A percentile compares a stretch with the other conserved stretches of the same genome.
Conservation (phyloP, 306 rosid species). For the Acmispon strigosus region DNA sequence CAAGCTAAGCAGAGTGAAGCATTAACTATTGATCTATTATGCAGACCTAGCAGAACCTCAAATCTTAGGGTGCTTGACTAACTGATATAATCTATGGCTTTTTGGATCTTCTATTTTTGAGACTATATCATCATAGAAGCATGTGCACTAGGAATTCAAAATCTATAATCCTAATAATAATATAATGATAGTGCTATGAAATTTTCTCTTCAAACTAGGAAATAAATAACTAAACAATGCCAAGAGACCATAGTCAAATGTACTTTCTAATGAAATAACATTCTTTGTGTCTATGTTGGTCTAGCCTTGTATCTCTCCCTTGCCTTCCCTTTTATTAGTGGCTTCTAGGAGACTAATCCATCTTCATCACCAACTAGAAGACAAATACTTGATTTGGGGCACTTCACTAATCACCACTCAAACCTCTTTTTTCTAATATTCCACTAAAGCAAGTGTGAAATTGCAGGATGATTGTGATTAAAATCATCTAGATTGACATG, state of each 20-base stretch:
- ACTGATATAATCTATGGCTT: neutral
- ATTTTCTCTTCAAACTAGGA: neutral
- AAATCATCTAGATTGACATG: neutral
- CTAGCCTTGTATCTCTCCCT: too few relatives aligned
- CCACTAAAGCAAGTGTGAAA: neutral
- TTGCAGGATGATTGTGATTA: neutral
- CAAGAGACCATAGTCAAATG: neutral
- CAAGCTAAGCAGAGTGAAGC: neutral
- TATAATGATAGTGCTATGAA: neutral
- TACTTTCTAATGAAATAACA: neutral
- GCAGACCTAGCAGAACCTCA: neutral
- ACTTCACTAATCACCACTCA: slow-evolving; percentile 9
- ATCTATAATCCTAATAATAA: slow-evolving; percentile 8
- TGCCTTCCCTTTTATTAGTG: too few relatives aligned
- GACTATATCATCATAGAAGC: slow-evolving; percentile 6
- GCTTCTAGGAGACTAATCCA: slow-evolving; percentile 13
- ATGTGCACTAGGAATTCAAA: slow-evolving; percentile 12
- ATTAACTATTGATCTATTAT: neutral
- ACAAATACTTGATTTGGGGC: slow-evolving; percentile 1
- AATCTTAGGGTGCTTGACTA: slow-evolving; percentile 20
- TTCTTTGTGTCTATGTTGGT: slow-evolving; percentile 1
- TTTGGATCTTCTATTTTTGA: neutral
- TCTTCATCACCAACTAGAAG: slow-evolving; percentile 3
- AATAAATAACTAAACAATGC: too few relatives aligned
- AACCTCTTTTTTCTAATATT: neutral